A percentile compares a stretch with the other conserved stretches of the same genome.
These are phyloP conservation scores for Monascus ruber DNA, from an alignment of 2,329 filamentous ascomycete species.

Conservation along the genomic window DNA sequence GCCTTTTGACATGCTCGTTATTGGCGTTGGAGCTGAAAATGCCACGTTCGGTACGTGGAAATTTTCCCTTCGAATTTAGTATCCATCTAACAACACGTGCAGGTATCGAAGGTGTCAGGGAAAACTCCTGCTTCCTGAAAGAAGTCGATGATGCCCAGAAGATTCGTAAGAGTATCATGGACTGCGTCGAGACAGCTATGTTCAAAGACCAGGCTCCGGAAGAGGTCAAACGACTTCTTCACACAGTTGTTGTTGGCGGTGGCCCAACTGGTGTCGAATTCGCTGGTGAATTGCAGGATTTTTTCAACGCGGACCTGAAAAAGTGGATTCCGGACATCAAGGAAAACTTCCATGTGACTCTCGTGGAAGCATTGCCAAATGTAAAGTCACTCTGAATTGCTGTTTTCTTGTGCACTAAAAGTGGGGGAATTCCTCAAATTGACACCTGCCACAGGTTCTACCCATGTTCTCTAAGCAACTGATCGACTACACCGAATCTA, in stretches of 20 bases:
- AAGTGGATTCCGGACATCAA: conserved; percentile 96
- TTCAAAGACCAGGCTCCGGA: conserved; percentile 91
- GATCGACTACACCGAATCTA: conserved; percentile 98
- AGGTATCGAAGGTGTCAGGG: conserved; percentile 82
- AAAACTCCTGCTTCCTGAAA: conserved; percentile 96
- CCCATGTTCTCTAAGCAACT: conserved; percentile 98
- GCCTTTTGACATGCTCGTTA: conserved; percentile 93
- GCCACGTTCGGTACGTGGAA: conserved; percentile 69
- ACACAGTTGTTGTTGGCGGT: conserved; percentile 94
- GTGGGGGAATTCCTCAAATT: not conserved
- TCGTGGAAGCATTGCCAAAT: conserved; percentile 93
- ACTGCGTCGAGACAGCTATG: conserved; percentile 94
- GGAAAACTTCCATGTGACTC: conserved; percentile 90
- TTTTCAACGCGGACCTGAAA: conserved; percentile 96
- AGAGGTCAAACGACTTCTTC: conserved; percentile 84
- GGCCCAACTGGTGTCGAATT: conserved; percentile 97
- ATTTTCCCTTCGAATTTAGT: no score
- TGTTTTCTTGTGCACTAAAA: conserved; percentile 3
- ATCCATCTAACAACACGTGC: not conserved
- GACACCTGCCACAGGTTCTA: conserved; percentile 42
- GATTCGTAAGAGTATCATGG: conserved; percentile 98
- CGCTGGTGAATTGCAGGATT: conserved; percentile 94
- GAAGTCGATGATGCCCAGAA: conserved; percentile 92
- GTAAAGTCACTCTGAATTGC: conserved; percentile 29
- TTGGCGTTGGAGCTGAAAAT: conserved; percentile 95